Evolutionary conservation across 352 stramenopile species (phyloP), one percentile per base, ranked within the genome.

Genomic region (Stephanocyclus meneghinianus): DNA sequence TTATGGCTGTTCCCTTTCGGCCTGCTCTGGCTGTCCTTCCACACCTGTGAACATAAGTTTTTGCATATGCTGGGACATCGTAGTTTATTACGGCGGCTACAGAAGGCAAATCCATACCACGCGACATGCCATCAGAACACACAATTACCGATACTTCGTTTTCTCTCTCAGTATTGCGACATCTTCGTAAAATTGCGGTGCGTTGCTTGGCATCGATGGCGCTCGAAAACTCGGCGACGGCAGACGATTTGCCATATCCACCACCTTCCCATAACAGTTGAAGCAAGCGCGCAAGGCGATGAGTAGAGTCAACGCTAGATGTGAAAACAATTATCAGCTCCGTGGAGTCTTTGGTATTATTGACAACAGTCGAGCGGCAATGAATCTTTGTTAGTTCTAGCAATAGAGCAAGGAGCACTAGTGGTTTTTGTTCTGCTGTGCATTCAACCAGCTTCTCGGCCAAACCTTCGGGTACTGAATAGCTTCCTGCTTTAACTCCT

Each of bases 1-100:
- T 94, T 42, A 96, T 90, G 1, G 87, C 84, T n/a, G 67, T 85
- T 35, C 95, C 95, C 50, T 96, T 94, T 80, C 96, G 94, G 2
- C 97, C 97, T 13, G 97, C 97, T 89, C 98, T 94, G 42, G 97
- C 98, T 10, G 98, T 99, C 83, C 98, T 93, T 50, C 98, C 98
- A 55, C 99, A 97, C 66, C 98, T 91, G 89, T 99, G 98, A 16
- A 99, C 96, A 82, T 99, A 99, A 0, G 96, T 99, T 48, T 97
- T 98, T 29, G 98, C 94, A 79, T 98, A 96, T 63, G 97, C 95
- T 6, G 97, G 97, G 88, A 99, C 98, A 82, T 99, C 97, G 85
- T 98, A 99, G 85, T 99, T 99, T 87, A 99, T 98, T 5, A 99
- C 97, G 3, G 94, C 92, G 69, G 97, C 89, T 13, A 99, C 96